These are phyloP conservation scores for Aspergillus kassunensis DNA, from an alignment of 495 filamentous ascomycete genomes.

Conservation along the genomic window DNA sequence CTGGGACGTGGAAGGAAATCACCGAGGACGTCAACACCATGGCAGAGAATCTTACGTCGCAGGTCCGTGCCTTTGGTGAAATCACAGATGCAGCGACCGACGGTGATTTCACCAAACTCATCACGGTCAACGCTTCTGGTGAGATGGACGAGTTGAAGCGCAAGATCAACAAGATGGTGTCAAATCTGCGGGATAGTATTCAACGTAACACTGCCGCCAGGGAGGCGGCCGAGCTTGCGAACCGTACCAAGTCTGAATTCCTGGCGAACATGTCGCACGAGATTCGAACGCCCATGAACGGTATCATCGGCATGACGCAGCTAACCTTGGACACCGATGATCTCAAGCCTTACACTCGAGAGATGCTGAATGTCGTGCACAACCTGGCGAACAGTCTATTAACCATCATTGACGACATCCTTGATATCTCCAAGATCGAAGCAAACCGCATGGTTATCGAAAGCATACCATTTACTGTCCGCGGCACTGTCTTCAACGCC, in stretches of 20 bases:
- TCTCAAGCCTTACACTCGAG: conserved; percentile 87
- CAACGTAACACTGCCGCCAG: conserved; percentile 95
- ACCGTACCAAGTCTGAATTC: conserved; percentile 98
- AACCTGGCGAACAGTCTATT: conserved; percentile 94
- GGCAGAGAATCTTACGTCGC: conserved; percentile 95
- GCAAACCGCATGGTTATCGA: conserved; percentile 99
- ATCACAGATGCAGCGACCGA: conserved; percentile 96
- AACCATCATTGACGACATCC: conserved; percentile 98
- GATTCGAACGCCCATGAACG: conserved; percentile 91
- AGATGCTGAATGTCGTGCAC: conserved; percentile 99
- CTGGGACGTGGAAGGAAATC: conserved; percentile 97
- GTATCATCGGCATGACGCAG: conserved; percentile 93
- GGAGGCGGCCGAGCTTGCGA: conserved; percentile 94
- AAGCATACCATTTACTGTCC: conserved; percentile 92
- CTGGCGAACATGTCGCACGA: conserved; percentile 99
- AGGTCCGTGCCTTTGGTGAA: conserved; percentile 96
- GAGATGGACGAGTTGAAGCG: conserved; percentile 99
- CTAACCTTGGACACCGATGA: conserved; percentile 90
- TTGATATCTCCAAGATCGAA: conserved; percentile 99
- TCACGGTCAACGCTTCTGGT: conserved; percentile 96
- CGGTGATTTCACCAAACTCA: conserved; percentile 93
- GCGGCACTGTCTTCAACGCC: conserved; percentile 95
- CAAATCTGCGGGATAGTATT: conserved; percentile 91
- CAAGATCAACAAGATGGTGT: conserved; percentile 99
- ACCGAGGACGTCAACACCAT: conserved; percentile 98